These are phyloP conservation scores for Schizopora paradoxa DNA, from an alignment of 1,284 basidiomycete genomes.

Conservation along the genomic window DNA sequence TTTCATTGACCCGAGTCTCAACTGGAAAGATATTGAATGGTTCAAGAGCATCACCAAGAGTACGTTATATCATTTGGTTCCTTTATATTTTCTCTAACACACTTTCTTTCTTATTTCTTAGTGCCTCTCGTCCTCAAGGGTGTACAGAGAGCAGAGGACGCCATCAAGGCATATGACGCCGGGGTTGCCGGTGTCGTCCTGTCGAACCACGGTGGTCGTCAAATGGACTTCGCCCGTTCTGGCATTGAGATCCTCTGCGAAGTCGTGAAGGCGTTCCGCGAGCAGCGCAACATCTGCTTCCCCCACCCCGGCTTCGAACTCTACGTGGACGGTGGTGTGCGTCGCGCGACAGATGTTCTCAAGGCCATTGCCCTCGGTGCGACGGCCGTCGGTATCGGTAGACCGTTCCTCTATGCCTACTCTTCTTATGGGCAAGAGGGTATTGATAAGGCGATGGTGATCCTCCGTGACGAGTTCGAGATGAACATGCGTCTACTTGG, in stretches of 20 bases:
- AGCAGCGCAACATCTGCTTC: slow-evolving; percentile 40
- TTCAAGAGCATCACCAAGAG: slow-evolving; percentile 81
- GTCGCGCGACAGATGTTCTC: slow-evolving; percentile 64
- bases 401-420: slow-evolving; percentile 62
- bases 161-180: slow-evolving; percentile 59
- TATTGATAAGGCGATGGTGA: slow-evolving; percentile 45
- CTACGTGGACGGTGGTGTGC: slow-evolving; percentile 68
- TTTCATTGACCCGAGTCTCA: slow-evolving; percentile 88
- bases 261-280: slow-evolving; percentile 54
- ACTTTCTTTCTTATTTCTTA: slow-evolving; percentile 1
- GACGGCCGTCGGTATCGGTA: slow-evolving; percentile 50
- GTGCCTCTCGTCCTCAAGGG: slow-evolving; percentile 51
- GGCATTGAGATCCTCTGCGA: slow-evolving; percentile 63
- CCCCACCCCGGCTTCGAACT: slow-evolving; percentile 51
- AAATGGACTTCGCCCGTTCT: slow-evolving; percentile 60
- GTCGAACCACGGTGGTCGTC: slow-evolving; percentile 64
- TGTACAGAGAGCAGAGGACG: slow-evolving; percentile 55
- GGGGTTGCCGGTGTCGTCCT: slow-evolving; percentile 61
- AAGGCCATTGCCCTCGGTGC: slow-evolving; percentile 72
- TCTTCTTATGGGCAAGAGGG: slow-evolving; percentile 61
- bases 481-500: slow-evolving; percentile 50
- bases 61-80: slow-evolving; percentile 7
- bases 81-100: slow-evolving; percentile 7
- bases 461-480: slow-evolving; percentile 50
- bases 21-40: slow-evolving; percentile 85